These are phyloP conservation scores for Euphrasia confusa DNA, from an alignment of 257 asterid genomes.

Conservation along the genomic window DNA sequence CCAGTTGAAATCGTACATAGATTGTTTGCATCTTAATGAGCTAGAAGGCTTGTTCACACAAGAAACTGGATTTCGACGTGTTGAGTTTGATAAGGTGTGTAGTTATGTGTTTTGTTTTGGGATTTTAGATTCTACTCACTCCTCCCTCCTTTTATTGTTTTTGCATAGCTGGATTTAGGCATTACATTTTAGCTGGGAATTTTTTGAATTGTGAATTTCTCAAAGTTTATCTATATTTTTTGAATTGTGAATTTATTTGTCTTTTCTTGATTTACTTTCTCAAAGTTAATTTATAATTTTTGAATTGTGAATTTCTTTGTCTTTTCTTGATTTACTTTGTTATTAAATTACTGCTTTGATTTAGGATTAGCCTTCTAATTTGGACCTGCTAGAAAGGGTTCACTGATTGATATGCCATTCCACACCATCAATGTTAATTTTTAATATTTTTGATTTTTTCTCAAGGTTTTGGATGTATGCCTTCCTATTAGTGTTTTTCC, in stretches of 20 bases:
- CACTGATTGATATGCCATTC: too few species aligned
- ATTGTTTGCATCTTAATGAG: conserved; percentile 87
- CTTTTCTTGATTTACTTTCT: too few species aligned
- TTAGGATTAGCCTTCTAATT: conserved; percentile 41
- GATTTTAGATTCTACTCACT: conserved; percentile 49
- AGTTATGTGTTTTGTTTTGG: conserved; percentile 33
- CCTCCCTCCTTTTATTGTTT: conserved; percentile 46
- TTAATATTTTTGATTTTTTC: too few species aligned
- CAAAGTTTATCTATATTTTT: too few species aligned
- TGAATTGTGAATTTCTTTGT: not conserved
- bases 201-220: too few species aligned
- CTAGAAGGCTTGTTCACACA: conserved; percentile 80
- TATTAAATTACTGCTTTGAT: conserved; percentile 35
- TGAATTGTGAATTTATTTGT: too few species aligned
- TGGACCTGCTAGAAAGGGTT: conserved; percentile 43
- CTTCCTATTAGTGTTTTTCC: too few species aligned
- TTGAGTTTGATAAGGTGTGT: conserved; percentile 85
- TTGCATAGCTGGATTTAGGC: conserved; percentile 67
- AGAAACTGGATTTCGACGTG: conserved; percentile 78
- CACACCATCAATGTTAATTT: too few species aligned
- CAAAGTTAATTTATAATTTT: not conserved
- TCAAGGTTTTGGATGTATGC: too few species aligned
- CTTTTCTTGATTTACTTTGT: conserved; percentile 14
- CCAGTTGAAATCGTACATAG: conserved; percentile 98
- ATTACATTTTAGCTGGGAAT: conserved; percentile 49